Conservation (phyloP, 2,329 filamentous ascomycete genomes). For the Aspergillus carbonarius region DNA sequence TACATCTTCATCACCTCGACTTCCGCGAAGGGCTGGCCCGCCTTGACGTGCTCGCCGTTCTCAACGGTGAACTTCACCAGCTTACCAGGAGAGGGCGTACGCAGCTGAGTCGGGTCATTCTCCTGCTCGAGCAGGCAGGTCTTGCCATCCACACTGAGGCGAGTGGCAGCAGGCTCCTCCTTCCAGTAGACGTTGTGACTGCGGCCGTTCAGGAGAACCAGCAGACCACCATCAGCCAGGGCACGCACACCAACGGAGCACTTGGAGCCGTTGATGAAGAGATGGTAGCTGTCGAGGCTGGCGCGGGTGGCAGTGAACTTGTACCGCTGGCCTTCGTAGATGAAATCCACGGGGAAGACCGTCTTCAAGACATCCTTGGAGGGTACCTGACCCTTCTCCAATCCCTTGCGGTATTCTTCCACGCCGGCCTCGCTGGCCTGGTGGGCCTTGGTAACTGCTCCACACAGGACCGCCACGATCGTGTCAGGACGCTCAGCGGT, state of each 20-base stretch:
- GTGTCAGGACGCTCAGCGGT: conserved; percentile 94
- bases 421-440: conserved; percentile 89
- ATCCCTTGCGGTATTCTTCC: conserved; percentile 77
- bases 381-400: conserved; percentile 96
- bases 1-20: conserved; percentile 99
- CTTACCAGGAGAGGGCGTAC: conserved; percentile 93
- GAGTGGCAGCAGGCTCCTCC: conserved; percentile 93
- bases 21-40: conserved; percentile 91
- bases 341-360: conserved; percentile 96
- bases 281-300: conserved; percentile 88
- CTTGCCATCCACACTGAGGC: conserved; percentile 95
- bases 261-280: conserved; percentile 99
- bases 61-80: conserved; percentile 97
- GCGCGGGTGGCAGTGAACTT: conserved; percentile 97
- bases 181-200: conserved; percentile 99
- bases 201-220: conserved; percentile 85
- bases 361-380: conserved; percentile 97
- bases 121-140: conserved; percentile 97
- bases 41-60: conserved; percentile 88
- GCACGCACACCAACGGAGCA: conserved; percentile 90
- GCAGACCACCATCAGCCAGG: conserved; percentile 87
- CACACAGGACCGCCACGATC: conserved; percentile 90
- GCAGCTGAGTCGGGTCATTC: conserved; percentile 96
- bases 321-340: conserved; percentile 94
- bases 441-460: conserved; percentile 92